Evolutionary conservation across 208 protist species (phyloP).

Genomic region (Strigomonas culicis): DNA sequence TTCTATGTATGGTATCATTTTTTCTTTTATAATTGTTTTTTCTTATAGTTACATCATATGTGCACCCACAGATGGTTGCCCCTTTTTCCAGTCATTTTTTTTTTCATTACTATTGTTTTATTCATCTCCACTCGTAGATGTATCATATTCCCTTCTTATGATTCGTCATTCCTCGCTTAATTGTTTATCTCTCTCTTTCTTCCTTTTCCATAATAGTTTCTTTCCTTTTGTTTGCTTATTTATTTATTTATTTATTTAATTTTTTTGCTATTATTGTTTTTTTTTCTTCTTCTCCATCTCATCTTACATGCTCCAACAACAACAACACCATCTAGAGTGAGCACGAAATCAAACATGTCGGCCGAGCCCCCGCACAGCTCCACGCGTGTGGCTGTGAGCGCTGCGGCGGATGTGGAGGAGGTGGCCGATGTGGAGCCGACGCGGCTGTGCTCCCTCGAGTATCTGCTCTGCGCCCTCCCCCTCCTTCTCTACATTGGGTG

Average conservation of each 20-base stretch:
- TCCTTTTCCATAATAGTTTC: too few relatives aligned
- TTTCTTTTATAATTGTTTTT: constrained; percentile 8
- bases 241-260: constrained; percentile 21
- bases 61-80: constrained; percentile 1
- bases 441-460: background rate
- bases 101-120: constrained; percentile 7
- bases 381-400: too few relatives aligned
- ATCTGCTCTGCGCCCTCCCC: background rate
- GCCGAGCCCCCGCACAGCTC: too few relatives aligned
- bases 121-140: constrained; percentile 1
- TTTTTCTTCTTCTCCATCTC: constrained; percentile 13
- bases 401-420: background rate
- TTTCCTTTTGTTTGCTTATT: constrained; percentile 9
- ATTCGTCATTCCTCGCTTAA: constrained; percentile 5
- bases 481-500: background rate
- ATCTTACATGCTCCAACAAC: background rate
- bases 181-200: constrained; percentile 16
- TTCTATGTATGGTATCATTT: constrained; percentile 13
- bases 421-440: background rate
- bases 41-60: constrained; percentile 5
- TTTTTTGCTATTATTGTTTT: constrained; percentile 14
- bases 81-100: constrained; percentile 22
- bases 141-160: too few relatives aligned
- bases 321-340: background rate
- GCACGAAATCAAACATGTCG: background rate